phyloP scores from a whole-genome alignment of 768 basidiomycete genomes.

The Macrolepiota dolichaula region DNA sequence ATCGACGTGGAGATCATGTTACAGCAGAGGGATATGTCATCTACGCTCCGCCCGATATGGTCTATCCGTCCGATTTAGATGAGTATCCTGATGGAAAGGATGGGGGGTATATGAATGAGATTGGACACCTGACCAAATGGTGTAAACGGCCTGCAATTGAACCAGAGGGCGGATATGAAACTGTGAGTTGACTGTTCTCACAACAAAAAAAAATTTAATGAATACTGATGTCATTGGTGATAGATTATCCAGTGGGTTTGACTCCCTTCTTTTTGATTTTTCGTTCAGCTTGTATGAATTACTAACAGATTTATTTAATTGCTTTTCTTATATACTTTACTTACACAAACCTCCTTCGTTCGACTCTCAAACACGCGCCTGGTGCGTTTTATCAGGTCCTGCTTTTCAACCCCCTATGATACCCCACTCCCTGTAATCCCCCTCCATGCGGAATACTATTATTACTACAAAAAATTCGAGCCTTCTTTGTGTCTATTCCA shows the following conservation, averaged over 20 bases:
- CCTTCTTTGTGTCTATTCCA: too few relatives aligned
- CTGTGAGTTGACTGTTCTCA: constrained; percentile 15
- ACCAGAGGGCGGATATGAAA: constrained; percentile 54
- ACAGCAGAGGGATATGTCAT: constrained; percentile 55
- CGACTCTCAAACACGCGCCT: neutral
- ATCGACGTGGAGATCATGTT: constrained; percentile 71
- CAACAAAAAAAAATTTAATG: neutral
- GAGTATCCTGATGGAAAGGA: constrained; percentile 43
- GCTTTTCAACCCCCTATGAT: neutral
- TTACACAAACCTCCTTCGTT: neutral
- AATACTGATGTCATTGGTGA: neutral
- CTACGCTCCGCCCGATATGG: constrained; percentile 53
- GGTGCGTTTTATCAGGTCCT: neutral
- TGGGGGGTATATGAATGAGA: constrained; percentile 49
- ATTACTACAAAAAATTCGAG: too few relatives aligned
- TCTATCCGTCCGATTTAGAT: constrained; percentile 60
- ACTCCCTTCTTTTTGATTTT: neutral
- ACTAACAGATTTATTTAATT: neutral
- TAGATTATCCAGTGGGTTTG: constrained; percentile 25
- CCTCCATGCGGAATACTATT: neutral
- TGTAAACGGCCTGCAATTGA: constrained; percentile 49
- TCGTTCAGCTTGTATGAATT: neutral
- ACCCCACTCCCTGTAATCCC: neutral
- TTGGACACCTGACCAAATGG: constrained; percentile 39
- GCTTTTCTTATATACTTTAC: neutral